These are phyloP conservation scores for Scheffersomyces quercinus DNA, from an alignment of 1,139 yeast genomes.

Conservation along the genomic window DNA sequence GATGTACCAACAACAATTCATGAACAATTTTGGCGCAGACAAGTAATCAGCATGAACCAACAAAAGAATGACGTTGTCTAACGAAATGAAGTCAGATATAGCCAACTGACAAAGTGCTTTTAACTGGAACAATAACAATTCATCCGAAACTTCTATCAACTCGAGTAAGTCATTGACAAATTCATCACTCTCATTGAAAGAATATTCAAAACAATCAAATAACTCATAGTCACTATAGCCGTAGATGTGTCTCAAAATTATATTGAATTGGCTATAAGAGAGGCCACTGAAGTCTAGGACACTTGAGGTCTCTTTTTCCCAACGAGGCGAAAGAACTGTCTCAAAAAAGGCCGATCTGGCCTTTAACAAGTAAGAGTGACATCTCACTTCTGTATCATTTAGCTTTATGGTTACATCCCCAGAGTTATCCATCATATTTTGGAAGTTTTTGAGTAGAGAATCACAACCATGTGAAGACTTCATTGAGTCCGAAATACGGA, in stretches of 20 bases:
- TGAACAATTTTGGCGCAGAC: constrained; percentile 55
- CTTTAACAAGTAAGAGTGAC: constrained; percentile 54
- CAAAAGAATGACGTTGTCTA: constrained; percentile 62
- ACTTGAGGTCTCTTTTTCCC: constrained; percentile 38
- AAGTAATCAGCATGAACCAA: constrained; percentile 54
- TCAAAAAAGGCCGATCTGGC: constrained; percentile 67
- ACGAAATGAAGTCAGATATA: constrained; percentile 57
- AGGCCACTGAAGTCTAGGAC: constrained; percentile 48
- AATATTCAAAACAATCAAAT: constrained; percentile 37
- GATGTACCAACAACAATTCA: constrained; percentile 67
- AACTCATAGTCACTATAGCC: constrained; percentile 51
- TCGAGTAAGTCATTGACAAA: constrained; percentile 60
- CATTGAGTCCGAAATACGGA: constrained; percentile 15
- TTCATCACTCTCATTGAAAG: constrained; percentile 34
- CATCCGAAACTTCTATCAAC: constrained; percentile 63
- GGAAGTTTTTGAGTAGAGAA: neutral
- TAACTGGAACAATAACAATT: constrained; percentile 58
- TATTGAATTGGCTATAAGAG: constrained; percentile 42
- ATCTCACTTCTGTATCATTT: constrained; percentile 39
- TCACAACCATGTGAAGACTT: neutral
- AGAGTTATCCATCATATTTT: constrained; percentile 8
- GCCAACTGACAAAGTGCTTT: constrained; percentile 62
- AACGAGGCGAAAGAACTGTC: constrained; percentile 54
- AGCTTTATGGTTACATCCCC: constrained; percentile 29
- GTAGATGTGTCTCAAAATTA: constrained; percentile 57